phyloP scores from a whole-genome alignment of 306 rosid species.

The Hippophae rhamnoides region DNA sequence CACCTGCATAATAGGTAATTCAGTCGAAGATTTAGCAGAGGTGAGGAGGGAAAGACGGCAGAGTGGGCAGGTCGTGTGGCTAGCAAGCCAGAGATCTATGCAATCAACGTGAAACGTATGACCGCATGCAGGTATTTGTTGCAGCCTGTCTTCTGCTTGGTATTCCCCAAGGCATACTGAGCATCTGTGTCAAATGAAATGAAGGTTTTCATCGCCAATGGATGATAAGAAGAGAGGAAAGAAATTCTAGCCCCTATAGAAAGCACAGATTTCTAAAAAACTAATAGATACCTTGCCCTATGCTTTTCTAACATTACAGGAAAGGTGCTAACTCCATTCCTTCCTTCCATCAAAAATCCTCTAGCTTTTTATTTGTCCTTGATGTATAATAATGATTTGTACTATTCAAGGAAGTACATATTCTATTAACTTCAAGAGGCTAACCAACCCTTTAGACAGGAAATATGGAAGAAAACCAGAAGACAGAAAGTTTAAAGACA shows the following conservation, averaged over 20 bases:
- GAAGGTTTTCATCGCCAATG: neutral
- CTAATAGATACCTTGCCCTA: too few species aligned
- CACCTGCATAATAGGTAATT: conserved; percentile 24
- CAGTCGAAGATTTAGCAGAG: conserved; percentile 33
- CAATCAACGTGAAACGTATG: conserved; percentile 78
- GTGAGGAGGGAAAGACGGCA: conserved; percentile 70
- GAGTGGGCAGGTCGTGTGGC: conserved; percentile 83
- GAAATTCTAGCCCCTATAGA: neutral
- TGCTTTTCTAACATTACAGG: too few species aligned
- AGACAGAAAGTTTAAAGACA: neutral
- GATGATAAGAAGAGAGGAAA: neutral
- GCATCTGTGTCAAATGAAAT: conserved; percentile 39
- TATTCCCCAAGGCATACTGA: conserved; percentile 82
- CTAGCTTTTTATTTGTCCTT: too few species aligned
- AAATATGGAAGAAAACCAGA: neutral
- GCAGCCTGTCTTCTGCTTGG: conserved; percentile 74
- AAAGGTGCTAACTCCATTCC: too few species aligned
- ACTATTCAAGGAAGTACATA: too few species aligned
- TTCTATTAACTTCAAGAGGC: too few species aligned
- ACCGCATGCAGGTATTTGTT: conserved; percentile 77
- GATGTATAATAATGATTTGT: too few species aligned
- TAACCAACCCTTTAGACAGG: neutral
- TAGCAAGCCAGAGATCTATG: conserved; percentile 86
- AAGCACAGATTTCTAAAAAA: too few species aligned
- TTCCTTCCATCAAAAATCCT: too few species aligned